Evolutionary conservation across 75 land plant genomes (phyloP), one percentile per base, ranked within the genome.

Genomic region (Pinus albicaulis): DNA sequence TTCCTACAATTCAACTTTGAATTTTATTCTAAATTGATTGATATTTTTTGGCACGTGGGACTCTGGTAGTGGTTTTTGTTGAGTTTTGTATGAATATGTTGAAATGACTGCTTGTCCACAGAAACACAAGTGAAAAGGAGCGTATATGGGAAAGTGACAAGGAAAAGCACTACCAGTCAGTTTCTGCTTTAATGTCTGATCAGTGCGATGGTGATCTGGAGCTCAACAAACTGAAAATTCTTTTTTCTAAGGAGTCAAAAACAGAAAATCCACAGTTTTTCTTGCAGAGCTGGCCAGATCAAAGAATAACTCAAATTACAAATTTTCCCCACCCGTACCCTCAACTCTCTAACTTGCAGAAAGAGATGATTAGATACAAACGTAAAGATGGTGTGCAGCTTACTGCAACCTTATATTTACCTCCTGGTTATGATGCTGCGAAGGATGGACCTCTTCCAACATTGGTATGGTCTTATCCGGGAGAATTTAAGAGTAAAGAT

Each of bases 251-350:
- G 70, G 99, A 96, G 77, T 92, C 98, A 66, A 91, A 94, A 77
- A 94, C 92, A 61, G 95, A 94, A 72, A 91, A 89, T 59, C 96
- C 99, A 19, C 99, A 96, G 74, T 96, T 92, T 62, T 92, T 77
- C 70, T 57, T 92, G 58, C 83, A 80, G 79, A 82, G 62, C 23
- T 94, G 98, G 98, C 95, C 98, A 75, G 99, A 89, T 48, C 89
- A 87, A 76, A 78, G 73, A 74, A 74, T 83, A n/a, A 72, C 68
- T 44, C 98, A 92, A 76, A 89, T 96, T 59, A 96, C 99, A 48
- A 69, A 90, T 64, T 96, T 96, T 65, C 98, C 99, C n/a, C 99
- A 96, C 77, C 99, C 99, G 61, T 96, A 96, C 80, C 99, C 99
- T 34, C 99, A 94, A 76, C 78, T 96, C 25, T 76, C 85, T 64